Base-by-base conservation (phyloP, 805 yeast species). In the Sugiyamaella americana region DNA sequence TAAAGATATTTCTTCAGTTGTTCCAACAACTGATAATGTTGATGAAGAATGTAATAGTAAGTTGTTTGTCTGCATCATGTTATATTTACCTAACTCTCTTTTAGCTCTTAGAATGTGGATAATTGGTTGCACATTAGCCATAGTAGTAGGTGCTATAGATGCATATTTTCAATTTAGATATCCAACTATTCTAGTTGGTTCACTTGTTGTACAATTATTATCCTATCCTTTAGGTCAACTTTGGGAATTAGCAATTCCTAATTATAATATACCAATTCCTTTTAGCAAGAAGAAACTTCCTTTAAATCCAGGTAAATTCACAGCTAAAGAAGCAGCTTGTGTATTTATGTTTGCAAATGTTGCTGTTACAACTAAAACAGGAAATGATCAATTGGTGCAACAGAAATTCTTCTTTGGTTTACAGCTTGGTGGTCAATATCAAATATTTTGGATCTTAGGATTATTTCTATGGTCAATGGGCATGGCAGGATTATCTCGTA, bases 281-380 rank as follows among this genome's bases (percentile, higher is more conserved):
- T 42, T 42, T 5, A 36, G 36, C 17, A 29, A 32, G 16, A 13
- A 8, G 11, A 32, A 37, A 2, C 37, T 41, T 24, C 71, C 78
- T 41, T 63, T 78, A 49, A 79, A 78, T 55, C 81, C 82, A 3
- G 80, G 82, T n/a, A 80, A 80, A 11, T 79, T 80, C 77, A 65
- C 69, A 30, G 64, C 60, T 46, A 79, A 80, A 57, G 84, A 80
- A 56, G 84, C 79, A 58, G 76, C 78, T 78, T 69, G 79, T 51
- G 66, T 79, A 5, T 73, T 84, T 51, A 53, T 72, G 41, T 59
- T 70, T 54, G 49, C 53, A 32, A 54, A 58, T 24, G 46, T 53
- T 13, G 47, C 49, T 20, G 80, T 69, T 78, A 74, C 85, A 53
- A 45, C 52, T n/a, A 42, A 42, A 36, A 46, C 48, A 34, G 40